Percentiles rank a stretch among this genome's conserved stretches.
These are phyloP conservation scores for Tetrastigma voinierianum DNA, from an alignment of 164 flowering plant species.

Conservation along the genomic window DNA sequence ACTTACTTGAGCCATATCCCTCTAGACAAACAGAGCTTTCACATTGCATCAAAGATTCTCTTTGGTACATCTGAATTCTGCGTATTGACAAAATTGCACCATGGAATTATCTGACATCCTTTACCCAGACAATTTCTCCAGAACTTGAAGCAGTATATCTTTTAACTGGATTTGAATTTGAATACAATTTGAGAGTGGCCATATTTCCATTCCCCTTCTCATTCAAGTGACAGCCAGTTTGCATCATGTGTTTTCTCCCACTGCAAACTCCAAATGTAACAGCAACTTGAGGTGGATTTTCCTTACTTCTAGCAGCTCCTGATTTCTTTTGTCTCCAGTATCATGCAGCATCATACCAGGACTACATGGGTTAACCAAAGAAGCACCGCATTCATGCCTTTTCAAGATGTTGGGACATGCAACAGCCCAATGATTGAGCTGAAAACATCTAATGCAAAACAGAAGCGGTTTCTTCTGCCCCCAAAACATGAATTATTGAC, in stretches of 20 bases:
- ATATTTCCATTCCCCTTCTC: slow-evolving; percentile 8
- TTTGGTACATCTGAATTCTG: slow-evolving; percentile 39
- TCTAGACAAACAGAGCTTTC: slow-evolving; percentile 67
- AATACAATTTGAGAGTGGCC: slow-evolving; percentile 4
- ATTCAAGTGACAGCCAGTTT: slow-evolving; percentile 2
- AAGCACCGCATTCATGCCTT: slow-evolving; percentile 11
- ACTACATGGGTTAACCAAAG: slow-evolving; percentile 16
- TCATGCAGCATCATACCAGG: slow-evolving; percentile 10
- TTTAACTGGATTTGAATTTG: slow-evolving; percentile 10
- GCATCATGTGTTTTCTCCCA: slow-evolving; percentile 11
- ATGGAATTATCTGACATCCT: slow-evolving; percentile 23
- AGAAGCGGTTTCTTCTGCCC: slow-evolving; percentile 31
- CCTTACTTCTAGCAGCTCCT: slow-evolving; percentile 5
- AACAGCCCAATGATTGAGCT: slow-evolving; percentile 73
- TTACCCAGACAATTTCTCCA: slow-evolving; percentile 19
- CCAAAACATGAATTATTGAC: slow-evolving; percentile 27
- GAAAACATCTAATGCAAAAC: slow-evolving; percentile 67
- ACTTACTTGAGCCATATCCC: slow-evolving; percentile 72
- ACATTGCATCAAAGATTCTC: slow-evolving; percentile 51
- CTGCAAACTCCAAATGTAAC: slow-evolving; percentile 7
- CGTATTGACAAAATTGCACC: slow-evolving; percentile 14
- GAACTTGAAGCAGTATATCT: slow-evolving; percentile 25
- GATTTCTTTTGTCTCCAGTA: slow-evolving; percentile 10
- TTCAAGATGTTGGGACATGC: slow-evolving; percentile 49
- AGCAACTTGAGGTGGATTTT: slow-evolving; percentile 7